Evolutionary conservation across 768 basidiomycete genomes (phyloP).

Genomic region (Paxillus ammoniavirescens): DNA sequence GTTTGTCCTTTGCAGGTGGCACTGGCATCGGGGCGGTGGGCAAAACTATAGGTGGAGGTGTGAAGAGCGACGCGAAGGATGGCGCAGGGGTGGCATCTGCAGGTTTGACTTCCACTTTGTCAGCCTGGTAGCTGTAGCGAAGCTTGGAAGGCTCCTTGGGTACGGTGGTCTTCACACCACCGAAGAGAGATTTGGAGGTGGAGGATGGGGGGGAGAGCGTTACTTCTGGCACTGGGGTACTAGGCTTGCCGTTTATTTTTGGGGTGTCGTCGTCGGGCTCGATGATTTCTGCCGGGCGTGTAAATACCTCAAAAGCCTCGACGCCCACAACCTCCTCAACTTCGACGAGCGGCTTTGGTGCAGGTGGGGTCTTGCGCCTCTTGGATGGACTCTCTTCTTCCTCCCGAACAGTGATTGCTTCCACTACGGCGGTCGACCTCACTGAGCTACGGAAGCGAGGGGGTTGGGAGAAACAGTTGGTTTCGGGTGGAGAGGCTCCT

Average conservation of each 20-base stretch:
- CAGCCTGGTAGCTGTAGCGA: conserved; percentile 67
- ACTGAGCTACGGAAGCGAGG: background rate
- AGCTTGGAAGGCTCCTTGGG: conserved; percentile 81
- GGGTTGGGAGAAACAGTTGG: conserved; percentile 16
- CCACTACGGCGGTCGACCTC: conserved; percentile 23
- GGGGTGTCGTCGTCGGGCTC: conserved; percentile 34
- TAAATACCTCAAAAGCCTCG: conserved; percentile 18
- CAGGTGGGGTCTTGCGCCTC: conserved; percentile 43
- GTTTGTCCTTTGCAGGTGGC: conserved; percentile 17
- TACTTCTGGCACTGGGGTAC: background rate
- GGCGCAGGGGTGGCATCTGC: conserved; percentile 7
- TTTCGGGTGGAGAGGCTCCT: conserved; percentile 9
- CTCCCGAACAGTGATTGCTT: conserved; percentile 39
- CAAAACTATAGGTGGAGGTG: conserved; percentile 28
- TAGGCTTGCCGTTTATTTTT: conserved; percentile 15
- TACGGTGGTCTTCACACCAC: conserved; percentile 45
- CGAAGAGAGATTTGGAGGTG: conserved; percentile 20
- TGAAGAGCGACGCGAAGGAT: conserved; percentile 14
- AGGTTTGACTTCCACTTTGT: conserved; percentile 37
- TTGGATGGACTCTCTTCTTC: conserved; percentile 43
- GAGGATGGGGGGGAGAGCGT: conserved; percentile 20
- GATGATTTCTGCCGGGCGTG: conserved; percentile 38
- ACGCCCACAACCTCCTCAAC: conserved; percentile 35
- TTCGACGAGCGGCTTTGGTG: conserved; percentile 1
- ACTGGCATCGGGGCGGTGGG: background rate